Evolutionary conservation across 495 filamentous ascomycete genomes (phyloP), one percentile per base, ranked within the genome.

Genomic region (Copromyces sp.): DNA sequence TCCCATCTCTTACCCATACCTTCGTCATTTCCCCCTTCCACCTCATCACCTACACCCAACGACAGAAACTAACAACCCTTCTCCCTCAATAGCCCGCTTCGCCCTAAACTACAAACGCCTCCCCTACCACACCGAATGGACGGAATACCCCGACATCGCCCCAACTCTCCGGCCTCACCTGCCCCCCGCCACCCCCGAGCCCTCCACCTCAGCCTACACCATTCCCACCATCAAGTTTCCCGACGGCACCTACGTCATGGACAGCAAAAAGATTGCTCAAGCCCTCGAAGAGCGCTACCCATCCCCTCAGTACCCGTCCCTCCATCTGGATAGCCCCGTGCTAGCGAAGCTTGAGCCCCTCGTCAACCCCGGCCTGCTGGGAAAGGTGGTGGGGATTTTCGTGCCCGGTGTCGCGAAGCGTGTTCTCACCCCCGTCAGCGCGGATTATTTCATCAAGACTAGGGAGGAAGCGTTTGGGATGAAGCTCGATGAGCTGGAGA

Each of bases 51-150:
- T 17, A 1, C 39, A 24, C n/a, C 12, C 2, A 35, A 8, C 38
- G 14, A 45, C 35, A 14, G 35, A 38, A 1, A 38, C 24, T 14
- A 24, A 35, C 35, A 37, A 37, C 1, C 35, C 35, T 12, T 61
- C 8, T 12, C 24, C 24, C 24, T 29, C 12, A 68, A 17, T 14
- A 90, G 89, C 87, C 65, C 88, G 89, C 4, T 74, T 91, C 16
- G 38, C 79, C 37, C 71, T 92, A 44, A 90, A 90, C 80, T 89
- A 84, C 81, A 91, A 92, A 77, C 80, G 81, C 8, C 77, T 91
- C n/a, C 82, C 86, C 68, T 91, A 90, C 80, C 81, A 83, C 72
- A 92, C 90, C 5, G 82, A 89, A 84, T 91, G 88, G 88, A 78
- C 77, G 71, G 87, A 91, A 75, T 91, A 91, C 77, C 89, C 89